Conservation (phyloP, 148 eudicot species). For the Rhododendron williamsianum region DNA sequence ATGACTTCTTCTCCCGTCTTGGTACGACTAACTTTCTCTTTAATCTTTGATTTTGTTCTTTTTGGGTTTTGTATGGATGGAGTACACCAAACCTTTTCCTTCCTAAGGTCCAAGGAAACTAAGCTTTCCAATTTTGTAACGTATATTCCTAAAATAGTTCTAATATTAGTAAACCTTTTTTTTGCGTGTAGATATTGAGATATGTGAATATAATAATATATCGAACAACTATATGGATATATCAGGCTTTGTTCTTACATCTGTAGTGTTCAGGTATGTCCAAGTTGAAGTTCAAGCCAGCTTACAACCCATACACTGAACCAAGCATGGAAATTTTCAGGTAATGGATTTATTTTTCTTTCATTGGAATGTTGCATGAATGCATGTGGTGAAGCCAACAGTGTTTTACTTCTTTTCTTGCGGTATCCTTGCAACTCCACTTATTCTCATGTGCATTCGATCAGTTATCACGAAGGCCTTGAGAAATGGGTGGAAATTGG, state of each 20-base stretch:
- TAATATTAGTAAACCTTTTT: neutral
- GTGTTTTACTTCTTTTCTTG: neutral
- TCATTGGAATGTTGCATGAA: neutral
- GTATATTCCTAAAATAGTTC: neutral
- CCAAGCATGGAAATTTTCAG: neutral
- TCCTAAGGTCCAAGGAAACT: neutral
- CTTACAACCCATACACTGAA: slow-evolving; percentile 2
- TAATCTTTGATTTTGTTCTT: neutral
- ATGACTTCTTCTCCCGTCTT: neutral
- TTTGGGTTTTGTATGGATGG: neutral
- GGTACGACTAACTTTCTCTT: neutral
- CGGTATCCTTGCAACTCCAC: neutral
- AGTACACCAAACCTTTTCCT: neutral
- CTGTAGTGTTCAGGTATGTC: neutral
- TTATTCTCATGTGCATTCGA: neutral
- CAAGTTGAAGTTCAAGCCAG: slow-evolving; percentile 9
- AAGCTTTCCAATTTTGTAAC: neutral
- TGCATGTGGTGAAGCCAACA: neutral
- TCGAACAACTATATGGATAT: neutral
- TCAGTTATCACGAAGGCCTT: slow-evolving; percentile 51
- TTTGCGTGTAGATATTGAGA: neutral
- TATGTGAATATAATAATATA: neutral
- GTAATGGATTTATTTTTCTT: neutral
- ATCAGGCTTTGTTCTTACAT: neutral
- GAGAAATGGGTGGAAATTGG: slow-evolving; percentile 88